These are phyloP conservation scores for Cutaneotrichosporon dermatis DNA, from an alignment of 1,284 basidiomycete genomes.

Conservation along the genomic window DNA sequence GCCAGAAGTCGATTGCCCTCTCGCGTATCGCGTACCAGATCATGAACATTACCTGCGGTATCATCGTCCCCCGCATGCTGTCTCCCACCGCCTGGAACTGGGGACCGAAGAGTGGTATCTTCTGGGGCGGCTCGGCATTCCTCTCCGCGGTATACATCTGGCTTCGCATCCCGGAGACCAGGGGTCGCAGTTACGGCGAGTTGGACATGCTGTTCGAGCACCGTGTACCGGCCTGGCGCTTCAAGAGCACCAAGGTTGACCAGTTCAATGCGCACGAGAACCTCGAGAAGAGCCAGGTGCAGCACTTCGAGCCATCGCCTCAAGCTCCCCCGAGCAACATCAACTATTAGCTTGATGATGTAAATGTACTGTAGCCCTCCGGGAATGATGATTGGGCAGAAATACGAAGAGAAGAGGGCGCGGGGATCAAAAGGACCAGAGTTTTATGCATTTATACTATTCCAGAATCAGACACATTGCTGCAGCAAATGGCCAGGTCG, in stretches of 20 bases:
- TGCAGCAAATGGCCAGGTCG: too few species aligned
- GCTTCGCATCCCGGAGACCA: constrained; percentile 41
- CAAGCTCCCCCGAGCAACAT: too few species aligned
- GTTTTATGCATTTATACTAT: too few species aligned
- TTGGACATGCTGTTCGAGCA: constrained; percentile 35
- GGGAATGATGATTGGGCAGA: too few species aligned
- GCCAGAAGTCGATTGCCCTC: constrained; percentile 51
- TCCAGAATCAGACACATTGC: too few species aligned
- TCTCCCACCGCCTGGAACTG: constrained; percentile 9
- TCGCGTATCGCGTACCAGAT: constrained; percentile 47
- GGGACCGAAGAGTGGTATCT: constrained; percentile 32
- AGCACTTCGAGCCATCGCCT: not conserved
- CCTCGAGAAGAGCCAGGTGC: not conserved
- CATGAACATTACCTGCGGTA: constrained; percentile 32
- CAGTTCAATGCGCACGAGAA: not conserved
- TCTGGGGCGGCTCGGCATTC: constrained; percentile 25
- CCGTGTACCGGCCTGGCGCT: constrained; percentile 30
- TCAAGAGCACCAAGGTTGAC: constrained; percentile 28
- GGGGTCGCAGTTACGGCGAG: constrained; percentile 24
- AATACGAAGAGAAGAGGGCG: too few species aligned
- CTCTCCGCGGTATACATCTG: constrained; percentile 25
- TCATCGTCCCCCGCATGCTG: constrained; percentile 18
- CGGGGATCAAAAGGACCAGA: too few species aligned
- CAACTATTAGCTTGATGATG: too few species aligned
- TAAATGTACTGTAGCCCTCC: too few species aligned